Base-by-base conservation (phyloP, 768 basidiomycete species). In the Collybia sp. region DNA sequence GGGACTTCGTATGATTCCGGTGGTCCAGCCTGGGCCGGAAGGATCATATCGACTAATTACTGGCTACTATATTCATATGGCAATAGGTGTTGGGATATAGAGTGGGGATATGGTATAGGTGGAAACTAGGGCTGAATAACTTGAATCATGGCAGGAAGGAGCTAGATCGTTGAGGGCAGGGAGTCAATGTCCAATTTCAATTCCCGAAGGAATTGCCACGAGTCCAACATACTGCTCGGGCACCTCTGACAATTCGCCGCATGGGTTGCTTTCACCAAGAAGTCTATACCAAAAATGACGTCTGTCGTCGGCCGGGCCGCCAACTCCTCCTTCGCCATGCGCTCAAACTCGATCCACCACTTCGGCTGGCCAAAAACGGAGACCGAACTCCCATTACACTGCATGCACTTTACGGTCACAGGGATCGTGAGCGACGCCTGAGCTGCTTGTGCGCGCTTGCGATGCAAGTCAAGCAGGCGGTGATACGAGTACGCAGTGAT, bases 401-500 rank as follows among this genome's bases (percentile, higher is more conserved):
- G 77, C 66, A 80, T 75, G 62, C 87, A 88, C 60, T 79, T 79
- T 52, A 83, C 56, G 30, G 76, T 69, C 2, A 71, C 68, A 0
- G 76, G 65, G 15, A 67, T 57, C 47, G 68, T 63, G 6, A 87
- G 59, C 34, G 81, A 59, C 11, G 66, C 67, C 25, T 69, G 62
- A 1, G 82, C 80, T 2, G 74, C 72, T 6, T 63, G 58, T 1
- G 72, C 69, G 6, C 85, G 80, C 11, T 64, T 64, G 19, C 70
- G 73, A 53, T 86, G 83, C 18, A 86, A 72, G 12, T 73, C 66
- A 20, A 87, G 69, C 38, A 88, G 75, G 9, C 73, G 77, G 54
- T 82, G 79, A 53, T 85, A 88, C 17, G 80, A 73, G 52, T 76
- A 79, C n/a, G 82, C 86, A 2, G 77, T 72, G 58, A 88, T 82